These are phyloP conservation scores for Monilinia fructicola DNA, from an alignment of 2,329 filamentous ascomycete genomes.

Conservation along the genomic window DNA sequence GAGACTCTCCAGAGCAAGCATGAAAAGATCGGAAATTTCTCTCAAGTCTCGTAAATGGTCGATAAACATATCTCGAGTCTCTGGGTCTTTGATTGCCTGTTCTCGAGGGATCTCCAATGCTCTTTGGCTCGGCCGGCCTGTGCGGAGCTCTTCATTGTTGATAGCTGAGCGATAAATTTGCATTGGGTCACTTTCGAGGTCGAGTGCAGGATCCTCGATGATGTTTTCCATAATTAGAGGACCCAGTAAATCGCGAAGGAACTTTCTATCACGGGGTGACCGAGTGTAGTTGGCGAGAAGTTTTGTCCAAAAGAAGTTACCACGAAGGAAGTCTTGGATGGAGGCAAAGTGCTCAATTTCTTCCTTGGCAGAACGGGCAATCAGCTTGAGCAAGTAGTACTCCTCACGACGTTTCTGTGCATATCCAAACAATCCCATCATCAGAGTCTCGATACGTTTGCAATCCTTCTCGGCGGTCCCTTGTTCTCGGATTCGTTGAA, in stretches of 20 bases:
- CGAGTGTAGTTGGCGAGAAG: slow-evolving; percentile 84
- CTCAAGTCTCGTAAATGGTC: slow-evolving; percentile 90
- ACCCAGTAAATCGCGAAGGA: slow-evolving; percentile 81
- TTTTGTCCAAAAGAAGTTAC: slow-evolving; percentile 91
- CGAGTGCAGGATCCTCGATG: slow-evolving; percentile 84
- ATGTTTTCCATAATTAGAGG: slow-evolving; percentile 87
- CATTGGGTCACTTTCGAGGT: slow-evolving; percentile 94
- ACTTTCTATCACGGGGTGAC: slow-evolving; percentile 89
- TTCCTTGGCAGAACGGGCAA: slow-evolving; percentile 78
- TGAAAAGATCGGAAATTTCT: slow-evolving; percentile 91
- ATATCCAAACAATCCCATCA: slow-evolving; percentile 96
- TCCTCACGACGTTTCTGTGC: slow-evolving; percentile 96
- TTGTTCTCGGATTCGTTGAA: slow-evolving; percentile 78
- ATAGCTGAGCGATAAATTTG: slow-evolving; percentile 95
- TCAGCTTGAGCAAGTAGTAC: slow-evolving; percentile 90
- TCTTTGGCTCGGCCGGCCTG: slow-evolving; percentile 77
- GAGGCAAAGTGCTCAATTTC: slow-evolving; percentile 73
- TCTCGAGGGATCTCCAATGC: slow-evolving; percentile 85
- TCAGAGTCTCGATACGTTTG: slow-evolving; percentile 86
- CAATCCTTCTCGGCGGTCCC: slow-evolving; percentile 87
- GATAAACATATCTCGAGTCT: slow-evolving; percentile 90
- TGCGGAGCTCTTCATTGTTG: slow-evolving; percentile 95
- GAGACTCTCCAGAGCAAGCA: slow-evolving; percentile 76
- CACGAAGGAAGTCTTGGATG: slow-evolving; percentile 82
- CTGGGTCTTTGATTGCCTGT: slow-evolving; percentile 90